Evolutionary conservation across 78 protist genomes (phyloP), one percentile per base, ranked within the genome.

Genomic region (Dictyostelium discoideum): DNA sequence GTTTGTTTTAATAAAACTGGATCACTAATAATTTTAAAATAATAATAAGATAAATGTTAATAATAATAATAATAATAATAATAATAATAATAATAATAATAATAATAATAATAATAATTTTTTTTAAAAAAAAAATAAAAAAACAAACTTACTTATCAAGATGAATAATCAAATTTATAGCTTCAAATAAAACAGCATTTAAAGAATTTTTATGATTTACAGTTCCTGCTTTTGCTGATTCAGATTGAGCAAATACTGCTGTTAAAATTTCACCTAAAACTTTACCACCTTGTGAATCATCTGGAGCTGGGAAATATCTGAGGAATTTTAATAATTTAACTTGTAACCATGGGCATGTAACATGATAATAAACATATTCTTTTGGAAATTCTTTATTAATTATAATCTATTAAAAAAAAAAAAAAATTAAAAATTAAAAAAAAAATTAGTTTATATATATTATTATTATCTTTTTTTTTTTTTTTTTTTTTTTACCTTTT

Each of bases 291-390:
- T 73, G 82, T 16, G 80, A 48, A 10, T 92, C 98, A 13, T 74
- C 93, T 3, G 99, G 98, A 6, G 97, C 94, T n/a, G 99, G 98
- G 95, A 86, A 98, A 69, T 79, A 80, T 81, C 98, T 98, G 24
- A 99, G 96, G 79, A 99, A 16, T 29, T 98, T 98, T 44, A 99
- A 95, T 65, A 93, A 40, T 96, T 98, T 98, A 82, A 99, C 99
- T 88, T 98, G 98, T 57, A 99, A 90, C 98, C 97, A 96, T n/a
- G 99, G 99, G 48, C 96, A 84, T 18, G 99, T 92, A 48, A 99
- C 96, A 50, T 93, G 92, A 87, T 99, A 97, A 96, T 99, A 99
- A 18, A 97, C 72, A 94, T 99, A 98, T 73, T 99, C 99, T 79
- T 74, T 83, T 39, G 94, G 84, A 46, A 29, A 86, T 79, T 94